Evolutionary conservation across 495 filamentous ascomycete genomes (phyloP), one percentile per base, ranked within the genome.

Genomic region (Neurospora sp.): DNA sequence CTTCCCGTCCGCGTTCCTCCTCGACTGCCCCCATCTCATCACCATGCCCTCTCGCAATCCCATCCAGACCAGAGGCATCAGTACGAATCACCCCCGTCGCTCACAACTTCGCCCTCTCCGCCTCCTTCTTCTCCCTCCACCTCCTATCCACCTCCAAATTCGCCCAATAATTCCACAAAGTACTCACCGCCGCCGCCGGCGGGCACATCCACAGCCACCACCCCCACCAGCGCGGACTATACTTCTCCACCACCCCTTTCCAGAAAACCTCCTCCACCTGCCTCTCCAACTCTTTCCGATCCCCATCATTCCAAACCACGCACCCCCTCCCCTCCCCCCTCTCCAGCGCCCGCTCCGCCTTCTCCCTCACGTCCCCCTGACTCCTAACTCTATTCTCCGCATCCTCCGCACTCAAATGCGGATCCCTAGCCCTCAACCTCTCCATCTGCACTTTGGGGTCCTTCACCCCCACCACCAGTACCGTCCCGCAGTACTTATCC

Each of bases 291-390:
- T 93, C 88, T 44, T 88, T 89, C 78, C 82, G 89, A 35, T 85
- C 89, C 3, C 87, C 88, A 84, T 98, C 94, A 85, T 99, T 99
- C 90, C 89, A 91, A 16, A 98, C 87, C 53, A 97, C 92, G 14
- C 91, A 86, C 0, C 96, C 96, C 72, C 79, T 81, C 40, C 84
- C 84, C 70, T 79, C 79, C 12, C 92, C 89, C 68, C 91, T 83
- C 71, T 83, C 87, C 84, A 91, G 83, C 44, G 89, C 90, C 82
- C 92, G 83, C 77, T 83, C 84, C 61, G 92, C 93, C 87, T 99
- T 98, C 74, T 90, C 87, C 79, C 85, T 86, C 70, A 96, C 90
- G 82, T 94, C 91, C 71, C 90, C 91, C 87, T 99, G 96, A 75
- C 92, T 94, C 61, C 81, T 79, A 3, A 99, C 92, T 14, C 96